A percentile compares a stretch with the other conserved stretches of the same genome.
phyloP scores from a whole-genome alignment of 805 yeast genomes.

The Saccharomycopsis sp. region DNA sequence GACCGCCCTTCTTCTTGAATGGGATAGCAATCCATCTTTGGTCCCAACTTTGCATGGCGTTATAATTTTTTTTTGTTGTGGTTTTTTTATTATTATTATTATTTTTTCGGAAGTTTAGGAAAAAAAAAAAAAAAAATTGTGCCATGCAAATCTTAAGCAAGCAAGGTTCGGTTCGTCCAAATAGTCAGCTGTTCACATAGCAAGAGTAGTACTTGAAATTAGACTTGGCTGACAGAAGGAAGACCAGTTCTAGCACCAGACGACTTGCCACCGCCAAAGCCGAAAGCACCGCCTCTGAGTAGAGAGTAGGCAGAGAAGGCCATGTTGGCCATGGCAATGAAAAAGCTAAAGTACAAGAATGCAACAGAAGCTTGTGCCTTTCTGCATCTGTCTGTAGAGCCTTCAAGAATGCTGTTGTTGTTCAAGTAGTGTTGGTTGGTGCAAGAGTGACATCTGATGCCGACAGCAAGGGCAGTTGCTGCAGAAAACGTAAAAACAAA shows the following conservation, averaged over 20 bases:
- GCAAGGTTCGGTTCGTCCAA: no score
- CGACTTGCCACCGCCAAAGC: constrained; percentile 25
- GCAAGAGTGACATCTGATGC: constrained; percentile 82
- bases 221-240: constrained; percentile 18
- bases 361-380: constrained; percentile 82
- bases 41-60: no score
- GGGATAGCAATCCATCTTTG: no score
- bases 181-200: no score
- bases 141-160: no score
- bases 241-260: constrained; percentile 10
- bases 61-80: no score
- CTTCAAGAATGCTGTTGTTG: constrained; percentile 62
- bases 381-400: constrained; percentile 81
- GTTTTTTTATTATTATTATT: no score
- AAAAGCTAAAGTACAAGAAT: constrained; percentile 78
- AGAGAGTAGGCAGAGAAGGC: constrained; percentile 42
- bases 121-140: no score
- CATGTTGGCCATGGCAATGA: constrained; percentile 59
- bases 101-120: no score
- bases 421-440: constrained; percentile 54
- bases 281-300: constrained; percentile 49
- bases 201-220: no score
- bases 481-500: constrained; percentile 88
- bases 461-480: constrained; percentile 91
- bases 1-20: no score